Evolutionary conservation across 176 grass and related monocot species (phyloP), one percentile per base, ranked within the genome.

Genomic region (Paspalum notatum): DNA sequence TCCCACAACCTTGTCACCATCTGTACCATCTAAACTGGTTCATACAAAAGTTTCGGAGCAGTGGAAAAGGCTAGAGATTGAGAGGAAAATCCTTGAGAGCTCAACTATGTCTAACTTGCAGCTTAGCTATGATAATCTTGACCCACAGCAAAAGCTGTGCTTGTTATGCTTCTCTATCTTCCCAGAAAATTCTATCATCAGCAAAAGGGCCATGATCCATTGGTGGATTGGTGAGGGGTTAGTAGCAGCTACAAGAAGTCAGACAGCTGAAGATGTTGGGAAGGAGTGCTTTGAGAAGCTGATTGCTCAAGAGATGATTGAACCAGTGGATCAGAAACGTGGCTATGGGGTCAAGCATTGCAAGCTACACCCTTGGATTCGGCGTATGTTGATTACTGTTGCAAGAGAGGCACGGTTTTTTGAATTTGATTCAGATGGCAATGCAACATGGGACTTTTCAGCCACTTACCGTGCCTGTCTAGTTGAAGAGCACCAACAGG

Each of bases 201-300:
- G 78, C 60, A 94, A 87, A 50, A 91, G 81, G 77, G 66, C 65
- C 10, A 82, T 94, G 77, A 87, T 94, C 17, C 80, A 91, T 78
- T 94, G 91, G 88, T 91, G 92, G 92, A 91, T 94, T 21, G 89
- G 92, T 1, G 83, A 89, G 68, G 89, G 86, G 12, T 61, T 89
- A 43, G 84, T 89, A 68, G 49, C 24, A 58, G 68, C 73, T 27
- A 82, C 73, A 75, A 42, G 70, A 60, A 81, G 27, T 81, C 78
- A 81, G 8, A 86, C 84, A 52, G 62, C 52, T 3, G 71, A 86
- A 54, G 47, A 85, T 62, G 53, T 82, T 16, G 86, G 86, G 16
- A 72, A 66, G 5, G 40, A 32, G 9, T 84, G 86, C 38, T 91
- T 91, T 40, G 47, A 86, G 12, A 81, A 66, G 41, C 70, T 94